Evolutionary conservation across 139 green algal species (phyloP).

Genomic region (Picocystis salinarum): DNA sequence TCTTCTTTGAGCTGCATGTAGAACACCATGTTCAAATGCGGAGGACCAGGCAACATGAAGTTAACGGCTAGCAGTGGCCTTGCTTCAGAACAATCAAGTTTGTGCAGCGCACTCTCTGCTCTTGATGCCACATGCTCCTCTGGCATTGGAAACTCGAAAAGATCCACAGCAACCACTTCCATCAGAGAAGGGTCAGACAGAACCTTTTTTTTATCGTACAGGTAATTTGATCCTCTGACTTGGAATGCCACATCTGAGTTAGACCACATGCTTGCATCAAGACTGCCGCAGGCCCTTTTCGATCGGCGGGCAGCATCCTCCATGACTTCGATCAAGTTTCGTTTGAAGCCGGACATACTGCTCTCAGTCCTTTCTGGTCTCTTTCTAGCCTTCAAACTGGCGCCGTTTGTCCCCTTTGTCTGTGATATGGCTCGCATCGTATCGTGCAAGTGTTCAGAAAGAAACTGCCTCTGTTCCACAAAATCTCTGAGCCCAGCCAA

Average conservation of each 20-base stretch:
- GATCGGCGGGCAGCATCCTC: too few relatives aligned
- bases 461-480: too few relatives aligned
- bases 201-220: constrained; percentile 1
- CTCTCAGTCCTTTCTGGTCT: too few relatives aligned
- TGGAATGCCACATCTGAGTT: neutral
- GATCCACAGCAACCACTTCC: neutral
- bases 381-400: too few relatives aligned
- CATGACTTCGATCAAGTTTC: too few relatives aligned
- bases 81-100: neutral
- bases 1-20: neutral
- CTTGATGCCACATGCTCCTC: constrained; percentile 2
- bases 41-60: neutral
- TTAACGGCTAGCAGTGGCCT: constrained; percentile 1
- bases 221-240: constrained; percentile 4
- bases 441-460: too few relatives aligned
- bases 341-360: too few relatives aligned
- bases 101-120: neutral
- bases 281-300: neutral
- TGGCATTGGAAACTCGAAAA: constrained; percentile 1
- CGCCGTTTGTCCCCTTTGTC: too few relatives aligned
- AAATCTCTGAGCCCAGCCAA: too few relatives aligned
- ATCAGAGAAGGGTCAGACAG: neutral
- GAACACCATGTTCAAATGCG: neutral
- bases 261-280: neutral
- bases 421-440: too few relatives aligned